Conservation (phyloP, 768 basidiomycete species). For the Grammothele lineata region DNA sequence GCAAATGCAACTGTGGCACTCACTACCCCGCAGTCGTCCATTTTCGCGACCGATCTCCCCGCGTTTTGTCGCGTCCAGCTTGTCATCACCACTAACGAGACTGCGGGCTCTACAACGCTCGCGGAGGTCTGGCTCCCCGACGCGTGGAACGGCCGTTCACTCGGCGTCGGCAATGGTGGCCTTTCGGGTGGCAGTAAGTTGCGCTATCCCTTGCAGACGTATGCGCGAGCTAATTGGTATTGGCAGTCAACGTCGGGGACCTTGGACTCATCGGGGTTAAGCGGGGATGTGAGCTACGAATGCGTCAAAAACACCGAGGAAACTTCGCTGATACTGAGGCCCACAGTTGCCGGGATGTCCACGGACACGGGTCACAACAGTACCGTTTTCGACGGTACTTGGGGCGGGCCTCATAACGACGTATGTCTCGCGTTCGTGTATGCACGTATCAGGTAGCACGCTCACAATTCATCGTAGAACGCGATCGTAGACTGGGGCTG, state of each 20-base stretch:
- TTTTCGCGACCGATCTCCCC: slow-evolving; percentile 14
- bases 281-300: no score
- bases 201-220: neutral
- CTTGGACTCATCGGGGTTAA: no score
- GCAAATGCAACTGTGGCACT: slow-evolving; percentile 14
- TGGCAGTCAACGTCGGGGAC: no score
- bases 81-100: slow-evolving; percentile 18
- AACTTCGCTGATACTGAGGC: no score
- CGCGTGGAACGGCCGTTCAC: slow-evolving; percentile 23
- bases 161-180: slow-evolving; percentile 25
- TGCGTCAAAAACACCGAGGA: no score
- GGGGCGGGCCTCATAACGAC: neutral
- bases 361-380: slow-evolving; percentile 18
- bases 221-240: neutral
- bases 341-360: slow-evolving; percentile 19
- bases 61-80: slow-evolving; percentile 23
- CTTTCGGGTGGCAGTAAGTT: slow-evolving; percentile 19
- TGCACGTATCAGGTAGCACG: no score
- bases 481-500: no score
- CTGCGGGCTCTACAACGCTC: slow-evolving; percentile 13
- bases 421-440: slow-evolving; percentile 8
- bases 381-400: slow-evolving; percentile 2
- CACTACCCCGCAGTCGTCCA: slow-evolving; percentile 12
- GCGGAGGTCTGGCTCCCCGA: slow-evolving; percentile 28
- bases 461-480: no score